phyloP scores from a whole-genome alignment of 805 yeast genomes.

The Ogataea methanolica region DNA sequence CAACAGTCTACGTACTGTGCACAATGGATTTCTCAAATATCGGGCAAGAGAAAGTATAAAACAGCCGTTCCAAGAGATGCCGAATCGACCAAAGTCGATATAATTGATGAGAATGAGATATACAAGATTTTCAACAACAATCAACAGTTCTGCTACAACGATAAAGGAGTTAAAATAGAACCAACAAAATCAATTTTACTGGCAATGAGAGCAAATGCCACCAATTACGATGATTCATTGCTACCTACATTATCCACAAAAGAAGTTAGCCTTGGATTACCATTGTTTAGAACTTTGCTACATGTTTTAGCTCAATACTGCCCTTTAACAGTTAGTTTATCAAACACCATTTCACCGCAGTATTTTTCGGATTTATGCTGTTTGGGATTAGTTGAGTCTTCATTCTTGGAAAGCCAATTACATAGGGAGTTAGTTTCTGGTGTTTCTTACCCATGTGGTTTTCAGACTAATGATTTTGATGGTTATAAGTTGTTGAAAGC shows the following conservation, averaged over 20 bases:
- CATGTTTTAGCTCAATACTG: slow-evolving; percentile 37
- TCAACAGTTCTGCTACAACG: background rate
- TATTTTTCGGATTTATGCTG: slow-evolving; percentile 44
- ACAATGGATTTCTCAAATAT: slow-evolving; percentile 32
- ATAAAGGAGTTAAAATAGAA: background rate
- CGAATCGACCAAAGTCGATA: background rate
- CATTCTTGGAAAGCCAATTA: slow-evolving; percentile 43
- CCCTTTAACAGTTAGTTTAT: slow-evolving; percentile 42
- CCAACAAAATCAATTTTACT: slow-evolving; percentile 22
- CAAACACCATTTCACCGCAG: slow-evolving; percentile 48
- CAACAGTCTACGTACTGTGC: slow-evolving; percentile 37
- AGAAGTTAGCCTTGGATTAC: slow-evolving; percentile 37
- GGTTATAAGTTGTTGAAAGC: slow-evolving; percentile 31
- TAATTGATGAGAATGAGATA: background rate
- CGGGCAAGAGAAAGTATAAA: slow-evolving; percentile 18
- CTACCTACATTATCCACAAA: slow-evolving; percentile 10
- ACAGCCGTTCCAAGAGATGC: background rate
- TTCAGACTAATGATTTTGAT: slow-evolving; percentile 20
- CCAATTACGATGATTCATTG: slow-evolving; percentile 21
- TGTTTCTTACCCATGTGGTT: slow-evolving; percentile 45
- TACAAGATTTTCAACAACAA: slow-evolving; percentile 6
- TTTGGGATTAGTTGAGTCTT: slow-evolving; percentile 39
- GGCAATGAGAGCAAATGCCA: slow-evolving; percentile 36
- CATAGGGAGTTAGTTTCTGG: slow-evolving; percentile 51
- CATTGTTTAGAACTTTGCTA: slow-evolving; percentile 35